Percentiles rank a stretch among this genome's conserved stretches.
Evolutionary conservation across 164 flowering plant species (phyloP).

Genomic region (Brasenia schreberi): DNA sequence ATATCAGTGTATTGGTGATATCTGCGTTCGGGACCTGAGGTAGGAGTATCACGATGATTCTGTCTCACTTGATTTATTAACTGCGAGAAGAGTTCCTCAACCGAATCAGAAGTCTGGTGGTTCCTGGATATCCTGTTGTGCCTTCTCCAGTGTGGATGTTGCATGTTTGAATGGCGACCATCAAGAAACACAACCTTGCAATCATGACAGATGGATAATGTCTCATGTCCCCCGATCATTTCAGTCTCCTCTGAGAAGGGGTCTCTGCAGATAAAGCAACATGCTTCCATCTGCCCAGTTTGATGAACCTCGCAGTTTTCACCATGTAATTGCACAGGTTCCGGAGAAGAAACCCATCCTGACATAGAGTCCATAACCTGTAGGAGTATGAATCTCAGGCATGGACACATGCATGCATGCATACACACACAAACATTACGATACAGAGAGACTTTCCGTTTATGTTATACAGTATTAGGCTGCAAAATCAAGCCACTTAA

Average conservation of each 20-base stretch:
- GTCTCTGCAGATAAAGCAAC: slow-evolving; percentile 47
- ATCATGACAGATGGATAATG: slow-evolving; percentile 42
- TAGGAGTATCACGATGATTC: slow-evolving; percentile 18
- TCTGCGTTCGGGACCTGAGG: slow-evolving; percentile 18
- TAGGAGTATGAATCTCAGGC: not conserved
- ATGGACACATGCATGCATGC: not conserved
- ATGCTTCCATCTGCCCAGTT: slow-evolving; percentile 16
- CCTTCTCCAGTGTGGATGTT: slow-evolving; percentile 21
- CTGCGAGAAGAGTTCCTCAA: slow-evolving; percentile 48
- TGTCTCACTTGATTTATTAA: slow-evolving; percentile 42
- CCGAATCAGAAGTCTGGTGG: slow-evolving; percentile 50
- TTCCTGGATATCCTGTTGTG: slow-evolving; percentile 28
- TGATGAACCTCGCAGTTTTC: slow-evolving; percentile 12
- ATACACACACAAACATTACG: not conserved
- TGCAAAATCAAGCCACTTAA: not conserved
- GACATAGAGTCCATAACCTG: slow-evolving; percentile 28
- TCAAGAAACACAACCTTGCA: slow-evolving; percentile 57
- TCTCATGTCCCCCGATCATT: slow-evolving; percentile 18
- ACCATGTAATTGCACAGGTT: slow-evolving; percentile 9
- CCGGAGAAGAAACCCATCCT: slow-evolving; percentile 15
- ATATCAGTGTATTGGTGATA: slow-evolving; percentile 14
- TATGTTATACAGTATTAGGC: not conserved
- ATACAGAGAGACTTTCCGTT: not conserved
- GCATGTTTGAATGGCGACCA: slow-evolving; percentile 29
- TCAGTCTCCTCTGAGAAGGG: slow-evolving; percentile 28